Base-by-base conservation (phyloP, 306 rosid genomes). In the Sphenostylis stenocarpa region DNA sequence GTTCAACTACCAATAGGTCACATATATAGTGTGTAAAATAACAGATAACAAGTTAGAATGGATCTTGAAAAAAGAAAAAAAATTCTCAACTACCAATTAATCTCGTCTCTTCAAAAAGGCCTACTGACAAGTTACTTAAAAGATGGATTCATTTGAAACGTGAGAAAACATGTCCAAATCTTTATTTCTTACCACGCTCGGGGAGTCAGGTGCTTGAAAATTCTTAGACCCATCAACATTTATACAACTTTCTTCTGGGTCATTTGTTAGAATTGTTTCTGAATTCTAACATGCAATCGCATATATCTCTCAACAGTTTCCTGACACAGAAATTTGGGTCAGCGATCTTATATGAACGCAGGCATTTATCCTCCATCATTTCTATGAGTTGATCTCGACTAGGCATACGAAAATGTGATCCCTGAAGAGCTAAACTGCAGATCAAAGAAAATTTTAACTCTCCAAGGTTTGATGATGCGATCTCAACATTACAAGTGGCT, bases 401-500 rank as follows among this genome's bases (percentile, higher is more conserved):
- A 87, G 98, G 98, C 87, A 91, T 65, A 65, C 21, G 82, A 82
- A 92, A 88, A 77, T 86, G 86, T 80, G 89, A 87, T 70, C 92
- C 83, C 81, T 77, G 82, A 75, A 77, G 63, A 73, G 87, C 80
- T 58, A 91, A 77, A 73, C 80, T 72, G 86, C 90, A 89, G 84
- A 93, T 87, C 83, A 96, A 81, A 83, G 88, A 88, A 88, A 95
- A 81, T 79, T 91, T 95, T 85, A 88, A 96, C 91, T 92, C 94
- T 84, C 99, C 99, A 63, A 63, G 55, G 61, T 88, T 75, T 38
- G 96, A 92, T 6, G 94, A 91, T 24, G 91, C 97, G 83, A 96
- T 76, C 83, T 89, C 97, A 52, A 89, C 61, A 65, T 56, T 80
- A 80, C 83, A 80, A 74, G 80, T 77, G 3, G 53, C 86, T 84